Percentiles rank a stretch among this genome's conserved stretches.
Evolutionary conservation across 139 green algal genomes (phyloP).

Genomic region (Helicosporidium sp.): DNA sequence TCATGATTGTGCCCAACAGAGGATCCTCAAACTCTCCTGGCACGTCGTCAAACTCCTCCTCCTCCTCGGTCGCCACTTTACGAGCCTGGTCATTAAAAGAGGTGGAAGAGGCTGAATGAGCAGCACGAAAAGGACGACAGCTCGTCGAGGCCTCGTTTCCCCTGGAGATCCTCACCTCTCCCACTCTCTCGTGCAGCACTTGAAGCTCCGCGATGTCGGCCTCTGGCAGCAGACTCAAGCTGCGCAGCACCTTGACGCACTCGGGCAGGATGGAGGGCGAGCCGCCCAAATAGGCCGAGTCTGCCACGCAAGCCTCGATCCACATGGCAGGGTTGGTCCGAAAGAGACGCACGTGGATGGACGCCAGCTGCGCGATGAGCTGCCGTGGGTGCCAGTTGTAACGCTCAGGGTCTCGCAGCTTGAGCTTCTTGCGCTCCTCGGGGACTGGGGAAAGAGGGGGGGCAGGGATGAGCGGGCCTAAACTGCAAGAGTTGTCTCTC

Average conservation of each 20-base stretch:
- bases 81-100: too few relatives aligned
- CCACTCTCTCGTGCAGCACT: too few relatives aligned
- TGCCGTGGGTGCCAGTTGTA: conserved; percentile 64
- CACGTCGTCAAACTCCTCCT: conserved; percentile 44
- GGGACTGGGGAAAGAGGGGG: conserved; percentile 7
- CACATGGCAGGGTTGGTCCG: conserved; percentile 31
- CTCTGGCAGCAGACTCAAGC: conserved; percentile 19
- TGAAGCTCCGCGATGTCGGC: conserved; percentile 33
- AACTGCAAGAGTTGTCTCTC: too few relatives aligned
- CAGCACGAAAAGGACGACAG: too few relatives aligned
- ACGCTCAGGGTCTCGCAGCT: conserved; percentile 62
- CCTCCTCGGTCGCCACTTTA: conserved; percentile 35
- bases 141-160: too few relatives aligned
- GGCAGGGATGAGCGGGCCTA: background rate
- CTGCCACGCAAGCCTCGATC: conserved; percentile 41
- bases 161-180: conserved; percentile 20
- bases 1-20: conserved; percentile 71
- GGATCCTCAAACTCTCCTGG: conserved; percentile 77
- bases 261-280: conserved; percentile 49
- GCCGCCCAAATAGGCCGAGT: conserved; percentile 57
- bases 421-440: conserved; percentile 39
- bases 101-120: too few relatives aligned
- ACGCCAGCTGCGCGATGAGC: conserved; percentile 47
- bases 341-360: conserved; percentile 71
- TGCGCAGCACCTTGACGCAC: conserved; percentile 26